Conservation (phyloP, 805 yeast genomes). For the Wickerhamomyces bisporus region DNA sequence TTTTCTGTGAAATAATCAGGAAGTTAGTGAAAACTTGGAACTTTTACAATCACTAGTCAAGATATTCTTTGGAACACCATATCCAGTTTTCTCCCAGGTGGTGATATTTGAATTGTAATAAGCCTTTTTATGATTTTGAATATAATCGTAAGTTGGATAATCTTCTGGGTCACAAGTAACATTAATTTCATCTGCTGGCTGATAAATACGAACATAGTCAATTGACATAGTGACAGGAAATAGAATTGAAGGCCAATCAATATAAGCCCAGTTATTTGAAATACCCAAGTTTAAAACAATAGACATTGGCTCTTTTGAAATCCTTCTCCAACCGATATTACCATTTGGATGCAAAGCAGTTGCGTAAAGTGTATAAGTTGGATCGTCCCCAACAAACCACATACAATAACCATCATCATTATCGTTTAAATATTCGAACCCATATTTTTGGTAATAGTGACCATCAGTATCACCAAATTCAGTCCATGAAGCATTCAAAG, state of each 20-base stretch:
- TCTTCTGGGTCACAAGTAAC: constrained; percentile 83
- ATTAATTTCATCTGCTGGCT: constrained; percentile 58
- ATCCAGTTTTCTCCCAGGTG: constrained; percentile 73
- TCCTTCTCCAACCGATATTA: constrained; percentile 75
- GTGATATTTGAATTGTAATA: constrained; percentile 70
- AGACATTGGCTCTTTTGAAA: constrained; percentile 91
- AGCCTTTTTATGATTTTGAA: constrained; percentile 61
- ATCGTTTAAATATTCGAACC: constrained; percentile 73
- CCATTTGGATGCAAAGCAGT: constrained; percentile 86
- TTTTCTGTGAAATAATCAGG: background rate
- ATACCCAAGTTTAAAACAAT: constrained; percentile 83
- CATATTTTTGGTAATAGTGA: constrained; percentile 64
- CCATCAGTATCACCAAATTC: constrained; percentile 49
- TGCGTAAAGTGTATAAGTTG: constrained; percentile 70
- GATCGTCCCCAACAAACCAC: constrained; percentile 82
- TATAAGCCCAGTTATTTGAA: constrained; percentile 89
- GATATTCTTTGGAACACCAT: constrained; percentile 55
- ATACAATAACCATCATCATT: constrained; percentile 65
- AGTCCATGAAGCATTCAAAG: constrained; percentile 80
- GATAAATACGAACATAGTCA: constrained; percentile 90
- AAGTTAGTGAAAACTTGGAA: constrained; percentile 20
- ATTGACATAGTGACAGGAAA: constrained; percentile 77
- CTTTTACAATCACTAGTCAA: constrained; percentile 47
- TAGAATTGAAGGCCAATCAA: constrained; percentile 75
- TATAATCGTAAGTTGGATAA: constrained; percentile 83